Conservation (phyloP, 2,329 filamentous ascomycete genomes). For the Pseudocercospora ulei region DNA sequence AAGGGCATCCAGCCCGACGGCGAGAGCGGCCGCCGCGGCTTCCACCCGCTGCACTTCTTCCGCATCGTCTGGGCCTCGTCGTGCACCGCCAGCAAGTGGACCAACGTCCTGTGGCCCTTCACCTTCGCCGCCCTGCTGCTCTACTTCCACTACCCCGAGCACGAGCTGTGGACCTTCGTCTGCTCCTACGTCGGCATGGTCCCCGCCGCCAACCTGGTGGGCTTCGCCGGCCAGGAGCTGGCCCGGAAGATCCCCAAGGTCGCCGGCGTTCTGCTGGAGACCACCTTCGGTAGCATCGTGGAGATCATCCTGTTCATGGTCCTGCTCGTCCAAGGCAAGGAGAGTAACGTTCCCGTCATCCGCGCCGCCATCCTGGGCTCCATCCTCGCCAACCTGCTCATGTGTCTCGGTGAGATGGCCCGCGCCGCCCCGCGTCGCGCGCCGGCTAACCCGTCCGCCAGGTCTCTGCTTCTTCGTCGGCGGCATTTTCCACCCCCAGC, state of each 20-base stretch:
- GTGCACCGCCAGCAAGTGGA: constrained; percentile 40
- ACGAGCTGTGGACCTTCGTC: constrained; percentile 41
- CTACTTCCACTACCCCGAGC: constrained; percentile 35
- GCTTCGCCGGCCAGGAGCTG: constrained; percentile 59
- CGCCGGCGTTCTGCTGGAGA: constrained; percentile 49
- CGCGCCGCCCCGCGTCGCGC: background rate
- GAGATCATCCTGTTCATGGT: constrained; percentile 77
- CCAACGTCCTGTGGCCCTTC: constrained; percentile 45
- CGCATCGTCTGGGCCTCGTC: constrained; percentile 40
- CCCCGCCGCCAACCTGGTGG: constrained; percentile 44
- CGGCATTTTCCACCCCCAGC: constrained; percentile 57
- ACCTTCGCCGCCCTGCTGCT: constrained; percentile 42
- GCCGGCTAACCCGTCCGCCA: constrained; percentile 11
- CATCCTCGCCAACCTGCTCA: constrained; percentile 67
- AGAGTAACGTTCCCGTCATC: constrained; percentile 48
- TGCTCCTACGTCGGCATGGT: constrained; percentile 45
- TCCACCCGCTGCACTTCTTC: constrained; percentile 40
- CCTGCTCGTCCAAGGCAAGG: constrained; percentile 43
- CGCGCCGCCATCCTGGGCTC: constrained; percentile 74
- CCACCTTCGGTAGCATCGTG: constrained; percentile 58
- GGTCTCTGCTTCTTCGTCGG: constrained; percentile 65
- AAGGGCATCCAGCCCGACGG: constrained; percentile 40
- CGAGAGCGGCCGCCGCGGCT: constrained; percentile 41
- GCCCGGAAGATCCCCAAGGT: constrained; percentile 67
- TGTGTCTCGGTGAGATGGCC: constrained; percentile 55